Base-by-base conservation (phyloP, 805 yeast genomes). In the Metschnikowia cerradonensis region DNA sequence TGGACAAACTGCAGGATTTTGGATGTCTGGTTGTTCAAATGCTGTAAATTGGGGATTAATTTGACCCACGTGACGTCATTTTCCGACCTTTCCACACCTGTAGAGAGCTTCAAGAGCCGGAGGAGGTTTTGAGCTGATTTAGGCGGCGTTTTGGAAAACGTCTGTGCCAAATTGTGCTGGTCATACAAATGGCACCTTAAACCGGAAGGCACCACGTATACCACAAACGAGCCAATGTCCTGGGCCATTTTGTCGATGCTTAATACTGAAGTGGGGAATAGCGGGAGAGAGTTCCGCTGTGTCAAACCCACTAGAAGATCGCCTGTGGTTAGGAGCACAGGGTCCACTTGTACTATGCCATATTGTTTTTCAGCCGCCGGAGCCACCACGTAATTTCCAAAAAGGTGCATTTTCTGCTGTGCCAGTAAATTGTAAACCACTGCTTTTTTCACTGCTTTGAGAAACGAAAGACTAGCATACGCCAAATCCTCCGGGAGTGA, bases 11-110 rank as follows among this genome's bases (percentile, higher is more conserved):
- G 72, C 11, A 90, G 72, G 2, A 87, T 76, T 10, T 73, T 73
- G 0, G 90, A 83, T 0, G 91, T 82, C 56, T 81, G 77, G 20
- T 86, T 87, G 63, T 84, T 85, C 54, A 86, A 70, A 61, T 85
- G 90, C 51, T 77, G 78, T 45, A 86, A 62, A 55, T 85, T 82
- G 2, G 94, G 94, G 3, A 84, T 75, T 13, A 87, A 65, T 60
- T 79, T 84, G 14, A 87, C 75, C 94, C 92, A 87, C 38, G 70
- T 65, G 15, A 73, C 56, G 26, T 63, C 59, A 2, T 59, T 54
- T 1, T 38, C 39, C 1, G 61, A 45, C n/a, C 51, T 38, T 1
- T 76, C 76, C 1, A 55, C 48, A 14, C 62, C 60, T 0, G 74
- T 72, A 48, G 73, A 67, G 14, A 69, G 52, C 43, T 66, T 65